These are phyloP conservation scores for Monosporascus sp. DNA, from an alignment of 2,329 filamentous ascomycete species.

Conservation along the genomic window DNA sequence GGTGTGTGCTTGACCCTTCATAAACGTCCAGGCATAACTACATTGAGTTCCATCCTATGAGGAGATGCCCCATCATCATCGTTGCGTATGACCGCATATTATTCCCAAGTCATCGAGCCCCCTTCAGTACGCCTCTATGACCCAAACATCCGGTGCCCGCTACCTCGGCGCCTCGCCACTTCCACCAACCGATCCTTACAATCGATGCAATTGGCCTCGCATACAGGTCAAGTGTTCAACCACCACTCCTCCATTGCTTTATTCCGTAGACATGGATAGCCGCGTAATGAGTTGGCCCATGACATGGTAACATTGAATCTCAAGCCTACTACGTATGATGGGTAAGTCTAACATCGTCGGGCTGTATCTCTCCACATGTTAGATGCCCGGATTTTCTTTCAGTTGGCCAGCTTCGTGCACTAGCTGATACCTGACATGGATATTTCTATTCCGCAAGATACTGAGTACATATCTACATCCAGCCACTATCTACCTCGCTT, in stretches of 20 bases:
- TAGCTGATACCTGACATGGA: no score
- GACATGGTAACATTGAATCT: conserved; percentile 13
- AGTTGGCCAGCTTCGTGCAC: no score
- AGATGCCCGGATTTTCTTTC: no score
- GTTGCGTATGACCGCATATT: conserved; percentile 20
- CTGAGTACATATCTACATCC: conserved; percentile 11
- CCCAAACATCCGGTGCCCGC: conserved; percentile 15
- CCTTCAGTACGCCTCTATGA: conserved; percentile 14
- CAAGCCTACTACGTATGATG: no score
- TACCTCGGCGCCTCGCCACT: neutral
- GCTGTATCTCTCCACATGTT: no score
- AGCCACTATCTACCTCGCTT: conserved; percentile 10
- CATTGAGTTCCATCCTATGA: conserved; percentile 19
- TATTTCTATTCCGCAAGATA: no score
- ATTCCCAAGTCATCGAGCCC: conserved; percentile 13
- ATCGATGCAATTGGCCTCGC: neutral
- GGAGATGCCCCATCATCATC: conserved; percentile 24
- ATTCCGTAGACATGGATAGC: conserved; percentile 7
- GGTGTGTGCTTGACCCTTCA: conserved; percentile 18
- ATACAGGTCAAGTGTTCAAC: neutral
- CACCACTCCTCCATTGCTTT: neutral
- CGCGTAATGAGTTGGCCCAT: conserved; percentile 16
- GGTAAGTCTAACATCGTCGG: no score
- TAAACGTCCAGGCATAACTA: conserved; percentile 16
- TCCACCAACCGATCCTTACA: neutral